Evolutionary conservation across 352 stramenopile genomes (phyloP).

Genomic region (Thalassiosira mediterranea): DNA sequence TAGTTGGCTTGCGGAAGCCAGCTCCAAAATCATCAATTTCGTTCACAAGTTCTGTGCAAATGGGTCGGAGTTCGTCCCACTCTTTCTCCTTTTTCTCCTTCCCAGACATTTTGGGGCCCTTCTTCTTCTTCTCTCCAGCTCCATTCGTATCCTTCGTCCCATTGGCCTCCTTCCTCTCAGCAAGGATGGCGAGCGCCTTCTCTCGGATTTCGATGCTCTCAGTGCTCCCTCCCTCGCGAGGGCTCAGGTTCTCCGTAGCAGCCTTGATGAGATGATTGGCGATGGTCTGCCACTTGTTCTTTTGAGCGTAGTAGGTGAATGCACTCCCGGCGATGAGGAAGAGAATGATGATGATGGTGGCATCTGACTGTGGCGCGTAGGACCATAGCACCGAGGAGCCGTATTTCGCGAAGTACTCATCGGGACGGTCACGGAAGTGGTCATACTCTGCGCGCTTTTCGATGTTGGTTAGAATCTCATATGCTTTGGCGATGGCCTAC

Average conservation of each 20-base stretch:
- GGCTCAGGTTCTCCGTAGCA: constrained; percentile 70
- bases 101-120: constrained; percentile 53
- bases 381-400: constrained; percentile 68
- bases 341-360: constrained; percentile 68
- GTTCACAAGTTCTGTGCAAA: constrained; percentile 70
- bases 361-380: constrained; percentile 79
- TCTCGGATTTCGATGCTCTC: constrained; percentile 77
- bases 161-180: constrained; percentile 39
- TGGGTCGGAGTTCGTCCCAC: constrained; percentile 66
- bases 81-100: constrained; percentile 78
- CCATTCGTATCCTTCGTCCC: constrained; percentile 31
- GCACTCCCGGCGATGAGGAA: constrained; percentile 59
- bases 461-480: constrained; percentile 76
- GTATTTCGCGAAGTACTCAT: constrained; percentile 81
- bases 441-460: constrained; percentile 79
- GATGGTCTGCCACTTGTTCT: constrained; percentile 74
- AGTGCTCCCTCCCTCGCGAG: constrained; percentile 65
- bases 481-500: constrained; percentile 75
- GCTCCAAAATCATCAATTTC: constrained; percentile 83
- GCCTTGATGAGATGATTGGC: constrained; percentile 76
- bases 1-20: constrained; percentile 81
- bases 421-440: constrained; percentile 74
- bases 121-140: constrained; percentile 49
- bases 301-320: constrained; percentile 75
- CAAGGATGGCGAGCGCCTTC: constrained; percentile 66